phyloP scores from a whole-genome alignment of 306 rosid species.

The Cucurbita maxima region DNA sequence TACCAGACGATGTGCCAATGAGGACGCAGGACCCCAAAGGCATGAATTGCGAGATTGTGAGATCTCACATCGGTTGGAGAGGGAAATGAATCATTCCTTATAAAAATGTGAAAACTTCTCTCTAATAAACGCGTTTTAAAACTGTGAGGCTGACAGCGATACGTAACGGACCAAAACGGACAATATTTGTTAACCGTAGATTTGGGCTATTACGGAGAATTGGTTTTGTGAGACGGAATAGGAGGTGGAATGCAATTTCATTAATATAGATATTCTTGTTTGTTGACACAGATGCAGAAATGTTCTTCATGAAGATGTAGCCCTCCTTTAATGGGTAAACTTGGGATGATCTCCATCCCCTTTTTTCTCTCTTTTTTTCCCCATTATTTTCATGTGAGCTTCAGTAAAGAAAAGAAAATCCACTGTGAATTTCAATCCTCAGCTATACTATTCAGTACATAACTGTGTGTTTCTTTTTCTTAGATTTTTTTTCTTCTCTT shows the following conservation, averaged over 20 bases:
- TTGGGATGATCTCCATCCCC: neutral
- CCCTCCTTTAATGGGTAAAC: neutral
- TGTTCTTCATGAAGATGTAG: neutral
- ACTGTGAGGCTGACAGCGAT: no score
- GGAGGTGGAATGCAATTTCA: neutral
- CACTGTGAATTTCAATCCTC: constrained; percentile 6
- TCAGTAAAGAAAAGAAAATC: neutral
- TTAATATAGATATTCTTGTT: neutral
- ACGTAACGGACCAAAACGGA: no score
- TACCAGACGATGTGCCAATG: no score
- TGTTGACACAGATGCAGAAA: neutral
- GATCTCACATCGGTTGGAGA: no score
- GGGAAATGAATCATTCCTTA: no score
- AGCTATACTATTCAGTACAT: constrained; percentile 1
- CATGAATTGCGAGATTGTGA: no score
- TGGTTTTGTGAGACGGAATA: neutral
- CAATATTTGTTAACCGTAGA: no score
- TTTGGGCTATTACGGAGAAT: neutral
- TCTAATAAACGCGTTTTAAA: no score
- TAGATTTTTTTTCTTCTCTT: neutral
- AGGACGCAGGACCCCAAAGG: no score
- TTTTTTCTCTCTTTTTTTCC: neutral
- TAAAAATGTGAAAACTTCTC: no score
- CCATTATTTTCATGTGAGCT: neutral
- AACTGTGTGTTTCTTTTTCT: neutral